These are phyloP conservation scores for Rhypophila decipiens DNA, from an alignment of 495 filamentous ascomycete species.

Conservation along the genomic window DNA sequence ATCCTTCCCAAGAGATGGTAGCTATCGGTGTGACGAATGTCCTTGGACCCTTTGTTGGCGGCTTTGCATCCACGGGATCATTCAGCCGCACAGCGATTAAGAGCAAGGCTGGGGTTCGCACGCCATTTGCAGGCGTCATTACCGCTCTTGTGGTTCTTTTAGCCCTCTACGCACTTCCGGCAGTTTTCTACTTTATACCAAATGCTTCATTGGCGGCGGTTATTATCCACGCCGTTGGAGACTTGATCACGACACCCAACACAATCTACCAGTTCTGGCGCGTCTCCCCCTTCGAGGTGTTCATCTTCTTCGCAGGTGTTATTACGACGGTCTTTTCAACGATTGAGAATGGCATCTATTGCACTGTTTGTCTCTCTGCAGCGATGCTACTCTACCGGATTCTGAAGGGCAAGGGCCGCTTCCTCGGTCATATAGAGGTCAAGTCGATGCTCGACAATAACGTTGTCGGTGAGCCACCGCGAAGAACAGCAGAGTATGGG, in stretches of 20 bases:
- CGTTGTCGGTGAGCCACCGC: constrained; percentile 52
- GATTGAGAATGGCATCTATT: constrained; percentile 92
- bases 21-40: constrained; percentile 91
- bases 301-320: constrained; percentile 94
- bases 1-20: constrained; percentile 94
- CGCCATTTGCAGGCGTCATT: constrained; percentile 86
- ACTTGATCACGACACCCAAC: constrained; percentile 90
- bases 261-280: constrained; percentile 95
- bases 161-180: constrained; percentile 89
- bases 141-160: constrained; percentile 83
- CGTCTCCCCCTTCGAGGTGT: constrained; percentile 79
- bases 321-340: constrained; percentile 80
- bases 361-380: constrained; percentile 66
- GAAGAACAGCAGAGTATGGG: constrained; percentile 38
- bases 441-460: constrained; percentile 86
- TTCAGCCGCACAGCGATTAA: constrained; percentile 98
- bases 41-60: constrained; percentile 89
- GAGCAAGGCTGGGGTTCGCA: constrained; percentile 92
- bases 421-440: constrained; percentile 82
- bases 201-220: constrained; percentile 79
- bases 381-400: constrained; percentile 81
- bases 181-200: constrained; percentile 94
- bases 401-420: constrained; percentile 76
- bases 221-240: constrained; percentile 96
- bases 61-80: constrained; percentile 90